Conservation (phyloP, 129 eudicot species). For the Helianthus annuus region DNA sequence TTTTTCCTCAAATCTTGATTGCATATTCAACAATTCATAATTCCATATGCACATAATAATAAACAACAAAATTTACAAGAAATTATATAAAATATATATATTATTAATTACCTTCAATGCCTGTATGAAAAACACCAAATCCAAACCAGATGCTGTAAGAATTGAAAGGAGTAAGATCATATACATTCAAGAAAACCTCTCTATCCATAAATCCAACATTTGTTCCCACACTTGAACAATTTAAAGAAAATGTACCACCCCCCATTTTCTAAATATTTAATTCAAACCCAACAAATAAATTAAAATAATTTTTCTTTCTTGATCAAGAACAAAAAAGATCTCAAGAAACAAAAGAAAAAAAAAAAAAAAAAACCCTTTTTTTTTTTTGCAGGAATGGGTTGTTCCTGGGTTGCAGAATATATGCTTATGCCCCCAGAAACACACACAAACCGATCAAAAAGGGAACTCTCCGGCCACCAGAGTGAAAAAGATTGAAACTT, state of each 20-base stretch:
- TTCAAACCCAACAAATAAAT: background rate
- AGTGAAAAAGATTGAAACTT: slow-evolving; percentile 14
- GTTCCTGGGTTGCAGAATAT: slow-evolving; percentile 32
- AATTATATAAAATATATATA: background rate
- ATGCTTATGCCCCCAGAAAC: slow-evolving; percentile 41
- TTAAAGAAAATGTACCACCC: slow-evolving; percentile 23
- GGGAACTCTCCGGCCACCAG: slow-evolving; percentile 42
- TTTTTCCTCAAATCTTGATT: background rate
- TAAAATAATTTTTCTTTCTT: background rate
- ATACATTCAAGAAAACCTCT: slow-evolving; percentile 56
- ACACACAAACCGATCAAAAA: slow-evolving; percentile 32
- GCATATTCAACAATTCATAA: slow-evolving; percentile 1
- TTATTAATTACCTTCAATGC: slow-evolving; percentile 51
- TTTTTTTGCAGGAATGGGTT: slow-evolving; percentile 35
- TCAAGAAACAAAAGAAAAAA: slow-evolving; percentile 2
- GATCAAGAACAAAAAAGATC: background rate
- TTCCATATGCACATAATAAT: background rate
- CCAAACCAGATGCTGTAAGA: slow-evolving; percentile 57
- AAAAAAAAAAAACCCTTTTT: slow-evolving; percentile 28
- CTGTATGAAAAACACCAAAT: slow-evolving; percentile 69
- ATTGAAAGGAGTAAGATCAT: slow-evolving; percentile 65
- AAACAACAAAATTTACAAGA: background rate
- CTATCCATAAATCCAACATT: slow-evolving; percentile 26
- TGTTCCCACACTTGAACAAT: slow-evolving; percentile 23
- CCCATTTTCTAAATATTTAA: slow-evolving; percentile 36